A percentile compares a stretch with the other conserved stretches of the same genome.
Conservation (phyloP, 2,329 filamentous ascomycete genomes). For the Ascomycota sp. region DNA sequence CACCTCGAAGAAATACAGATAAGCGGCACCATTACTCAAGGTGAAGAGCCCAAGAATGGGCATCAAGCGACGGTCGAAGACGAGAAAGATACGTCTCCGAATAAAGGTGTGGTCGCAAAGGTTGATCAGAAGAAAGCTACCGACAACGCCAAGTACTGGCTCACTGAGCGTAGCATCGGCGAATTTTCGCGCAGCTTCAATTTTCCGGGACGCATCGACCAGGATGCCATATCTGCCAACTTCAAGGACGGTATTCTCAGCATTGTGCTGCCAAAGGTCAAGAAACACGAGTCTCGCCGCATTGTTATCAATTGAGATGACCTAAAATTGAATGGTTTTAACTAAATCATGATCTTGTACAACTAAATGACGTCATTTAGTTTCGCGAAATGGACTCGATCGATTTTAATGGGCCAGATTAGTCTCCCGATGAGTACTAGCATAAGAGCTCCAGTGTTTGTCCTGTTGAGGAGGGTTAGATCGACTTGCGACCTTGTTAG, state of each 20-base stretch:
- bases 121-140: constrained; percentile 10
- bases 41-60: constrained; percentile 17
- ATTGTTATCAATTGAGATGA: constrained; percentile 29
- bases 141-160: constrained; percentile 45
- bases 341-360: neutral
- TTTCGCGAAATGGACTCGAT: too few relatives aligned
- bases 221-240: constrained; percentile 36
- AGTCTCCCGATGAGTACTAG: too few relatives aligned
- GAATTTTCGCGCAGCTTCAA: constrained; percentile 48
- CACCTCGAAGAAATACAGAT: constrained; percentile 22
- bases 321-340: neutral
- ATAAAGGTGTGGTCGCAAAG: constrained; percentile 6
- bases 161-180: constrained; percentile 43
- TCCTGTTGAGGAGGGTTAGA: too few relatives aligned
- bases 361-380: too few relatives aligned
- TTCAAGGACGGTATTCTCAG: constrained; percentile 46
- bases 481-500: too few relatives aligned
- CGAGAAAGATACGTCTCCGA: constrained; percentile 17
- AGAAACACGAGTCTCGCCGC: constrained; percentile 34
- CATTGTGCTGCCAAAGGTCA: constrained; percentile 45
- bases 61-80: constrained; percentile 49
- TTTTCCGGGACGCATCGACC: constrained; percentile 44
- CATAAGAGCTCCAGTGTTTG: too few relatives aligned
- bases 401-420: too few relatives aligned
- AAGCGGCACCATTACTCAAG: constrained; percentile 20